Conservation (phyloP, 768 basidiomycete genomes). For the Kwoniella dejecticola region DNA sequence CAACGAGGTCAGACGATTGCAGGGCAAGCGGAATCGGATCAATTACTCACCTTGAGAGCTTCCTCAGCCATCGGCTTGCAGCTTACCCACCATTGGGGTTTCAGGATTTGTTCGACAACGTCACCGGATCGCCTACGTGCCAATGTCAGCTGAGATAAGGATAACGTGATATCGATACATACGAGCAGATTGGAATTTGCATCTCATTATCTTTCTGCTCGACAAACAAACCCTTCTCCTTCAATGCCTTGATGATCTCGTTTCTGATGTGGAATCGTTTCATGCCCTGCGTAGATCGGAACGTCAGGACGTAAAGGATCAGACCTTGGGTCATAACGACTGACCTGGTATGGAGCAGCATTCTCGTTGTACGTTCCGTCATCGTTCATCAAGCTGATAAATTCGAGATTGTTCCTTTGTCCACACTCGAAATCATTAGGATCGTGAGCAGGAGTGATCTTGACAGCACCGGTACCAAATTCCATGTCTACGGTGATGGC, state of each 20-base stretch:
- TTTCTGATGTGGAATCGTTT: constrained; percentile 92
- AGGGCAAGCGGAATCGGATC: not conserved
- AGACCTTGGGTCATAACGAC: constrained; percentile 25
- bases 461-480: constrained; percentile 97
- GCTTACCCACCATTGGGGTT: constrained; percentile 99
- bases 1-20: not conserved
- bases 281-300: constrained; percentile 70
- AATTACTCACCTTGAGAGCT: constrained; percentile 68
- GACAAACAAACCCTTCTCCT: constrained; percentile 79
- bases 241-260: constrained; percentile 77
- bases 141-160: not conserved
- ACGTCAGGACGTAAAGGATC: too few relatives aligned
- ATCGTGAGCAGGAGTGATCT: constrained; percentile 98
- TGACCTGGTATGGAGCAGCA: constrained; percentile 75
- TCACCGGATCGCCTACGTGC: constrained; percentile 84
- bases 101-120: constrained; percentile 88
- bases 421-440: constrained; percentile 97
- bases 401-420: constrained; percentile 78
- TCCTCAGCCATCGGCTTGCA: constrained; percentile 89
- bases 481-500: constrained; percentile 82
- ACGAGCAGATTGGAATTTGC: constrained; percentile 93
- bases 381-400: constrained; percentile 93
- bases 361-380: constrained; percentile 94
- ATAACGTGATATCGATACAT: constrained; percentile 33
- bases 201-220: constrained; percentile 96